Evolutionary conservation across 345 rosid species (phyloP), one percentile per base, ranked within the genome.

Genomic region (Cardamine occulta): DNA sequence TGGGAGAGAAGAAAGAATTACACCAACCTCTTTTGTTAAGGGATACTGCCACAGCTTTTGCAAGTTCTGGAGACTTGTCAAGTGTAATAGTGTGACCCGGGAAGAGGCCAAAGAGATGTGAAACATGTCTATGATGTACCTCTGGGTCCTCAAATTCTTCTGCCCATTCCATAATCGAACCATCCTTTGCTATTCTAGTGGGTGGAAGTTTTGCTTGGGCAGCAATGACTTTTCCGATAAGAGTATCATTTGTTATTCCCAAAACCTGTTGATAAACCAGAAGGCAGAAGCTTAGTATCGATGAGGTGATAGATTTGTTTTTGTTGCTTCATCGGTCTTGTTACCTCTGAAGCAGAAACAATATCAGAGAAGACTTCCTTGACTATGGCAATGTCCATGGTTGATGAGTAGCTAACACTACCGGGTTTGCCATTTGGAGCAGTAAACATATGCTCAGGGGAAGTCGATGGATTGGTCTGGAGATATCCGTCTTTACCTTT

Each of bases 101-200:
- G 80, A 84, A 95, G 72, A 92, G 85, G 63, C 97, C 97, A 85
- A 90, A 95, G 76, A 95, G 90, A 68, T 90, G 96, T 15, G 99
- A 95, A 32, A 95, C 72, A 68, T 92, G 99, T 63, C 97, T 88
- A 68, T 92, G 97, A 68, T 88, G 88, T 17, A 82, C 71, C 29
- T 90, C 97, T 39, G 93, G 89, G 71, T 95, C 99, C 84, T 86
- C 77, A 70, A 95, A 95, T 57, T 92, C 97, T 74, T 78, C 87
- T 35, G 87, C 88, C 99, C 99, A 92, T 86, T 95, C 99, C 98
- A 90, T 90, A 40, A 95, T 84, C 18, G 97, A 89, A 48, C 97
- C 97, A 74, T 92, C 99, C 75, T 80, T 80, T 6, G 88, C 78
- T 74, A 88, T 76, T 84, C 75, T 89, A 18, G 86, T 85, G 1